phyloP scores from a whole-genome alignment of 2,329 filamentous ascomycete species.

The Teratosphaeria viscida region DNA sequence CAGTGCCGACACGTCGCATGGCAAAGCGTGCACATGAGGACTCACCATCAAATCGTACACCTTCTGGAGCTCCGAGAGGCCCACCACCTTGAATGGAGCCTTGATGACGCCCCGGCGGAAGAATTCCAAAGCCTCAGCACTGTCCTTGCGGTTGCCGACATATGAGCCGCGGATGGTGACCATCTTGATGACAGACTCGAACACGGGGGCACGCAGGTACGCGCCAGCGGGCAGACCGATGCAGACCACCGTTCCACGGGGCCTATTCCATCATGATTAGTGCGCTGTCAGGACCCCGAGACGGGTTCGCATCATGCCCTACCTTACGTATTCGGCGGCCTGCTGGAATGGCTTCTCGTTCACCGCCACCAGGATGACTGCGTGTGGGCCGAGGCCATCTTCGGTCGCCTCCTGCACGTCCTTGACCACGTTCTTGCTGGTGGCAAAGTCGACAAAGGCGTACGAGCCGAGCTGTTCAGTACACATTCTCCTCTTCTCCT shows the following conservation, averaged over 20 bases:
- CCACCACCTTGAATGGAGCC: constrained; percentile 74
- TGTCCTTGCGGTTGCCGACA: constrained; percentile 84
- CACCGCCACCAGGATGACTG: constrained; percentile 76
- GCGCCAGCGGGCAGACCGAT: constrained; percentile 80
- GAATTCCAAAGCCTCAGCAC: constrained; percentile 83
- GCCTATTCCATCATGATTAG: not conserved
- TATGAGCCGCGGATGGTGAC: constrained; percentile 87
- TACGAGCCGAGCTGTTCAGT: constrained; percentile 56
- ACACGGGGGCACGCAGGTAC: constrained; percentile 72
- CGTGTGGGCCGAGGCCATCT: constrained; percentile 76
- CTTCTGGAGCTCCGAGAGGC: constrained; percentile 65
- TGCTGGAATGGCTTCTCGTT: constrained; percentile 92
- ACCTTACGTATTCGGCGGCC: constrained; percentile 48
- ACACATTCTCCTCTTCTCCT: constrained; percentile 67
- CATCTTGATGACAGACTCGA: constrained; percentile 82
- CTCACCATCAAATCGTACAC: constrained; percentile 55
- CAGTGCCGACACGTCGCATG: not conserved
- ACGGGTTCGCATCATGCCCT: not conserved
- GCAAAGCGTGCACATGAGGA: constrained; percentile 27
- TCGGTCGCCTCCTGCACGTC: constrained; percentile 73
- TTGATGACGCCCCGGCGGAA: constrained; percentile 75
- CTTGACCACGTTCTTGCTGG: constrained; percentile 64
- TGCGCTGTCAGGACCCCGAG: not conserved
- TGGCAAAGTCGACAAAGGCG: constrained; percentile 70
- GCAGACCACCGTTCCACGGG: constrained; percentile 67